Conservation (phyloP, 2,329 filamentous ascomycete genomes). For the Colletotrichum sidae region DNA sequence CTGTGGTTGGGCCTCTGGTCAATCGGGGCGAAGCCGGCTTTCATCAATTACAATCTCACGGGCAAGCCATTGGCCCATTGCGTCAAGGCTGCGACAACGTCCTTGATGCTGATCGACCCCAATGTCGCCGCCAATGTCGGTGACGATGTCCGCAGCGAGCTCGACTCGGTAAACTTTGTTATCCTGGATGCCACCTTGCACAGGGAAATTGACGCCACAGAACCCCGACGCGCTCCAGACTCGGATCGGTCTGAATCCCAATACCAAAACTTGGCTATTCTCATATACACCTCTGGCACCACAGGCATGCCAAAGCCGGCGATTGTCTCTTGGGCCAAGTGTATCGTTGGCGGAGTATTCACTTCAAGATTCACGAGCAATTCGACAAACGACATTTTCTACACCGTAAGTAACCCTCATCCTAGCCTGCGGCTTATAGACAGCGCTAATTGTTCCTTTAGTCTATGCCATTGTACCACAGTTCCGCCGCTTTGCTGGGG, state of each 20-base stretch:
- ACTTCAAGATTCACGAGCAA: slow-evolving; percentile 67
- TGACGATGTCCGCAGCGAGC: slow-evolving; percentile 65
- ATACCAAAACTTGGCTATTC: slow-evolving; percentile 70
- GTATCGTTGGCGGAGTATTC: slow-evolving; percentile 64
- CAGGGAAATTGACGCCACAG: slow-evolving; percentile 61
- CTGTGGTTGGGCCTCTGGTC: slow-evolving; percentile 83
- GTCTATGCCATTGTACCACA: slow-evolving; percentile 93
- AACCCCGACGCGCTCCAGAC: slow-evolving; percentile 69
- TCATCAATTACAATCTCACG: slow-evolving; percentile 88
- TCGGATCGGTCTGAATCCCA: slow-evolving; percentile 62
- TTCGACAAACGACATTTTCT: slow-evolving; percentile 75
- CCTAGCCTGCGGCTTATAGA: slow-evolving; percentile 4
- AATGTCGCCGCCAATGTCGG: slow-evolving; percentile 66
- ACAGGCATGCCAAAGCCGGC: slow-evolving; percentile 87
- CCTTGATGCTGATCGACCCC: slow-evolving; percentile 77
- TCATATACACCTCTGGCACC: slow-evolving; percentile 90
- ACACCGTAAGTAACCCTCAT: slow-evolving; percentile 68
- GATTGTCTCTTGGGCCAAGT: slow-evolving; percentile 79
- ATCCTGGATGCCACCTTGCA: slow-evolving; percentile 71
- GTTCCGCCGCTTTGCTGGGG: slow-evolving; percentile 79
- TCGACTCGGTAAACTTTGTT: slow-evolving; percentile 67
- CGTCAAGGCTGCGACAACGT: slow-evolving; percentile 74
- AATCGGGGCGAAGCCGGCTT: slow-evolving; percentile 84
- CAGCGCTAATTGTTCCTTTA: slow-evolving; percentile 45
- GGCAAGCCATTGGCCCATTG: slow-evolving; percentile 80